Conservation (phyloP, 2,329 filamentous ascomycete genomes). For the Paecilomyces dactylethromorphus region DNA sequence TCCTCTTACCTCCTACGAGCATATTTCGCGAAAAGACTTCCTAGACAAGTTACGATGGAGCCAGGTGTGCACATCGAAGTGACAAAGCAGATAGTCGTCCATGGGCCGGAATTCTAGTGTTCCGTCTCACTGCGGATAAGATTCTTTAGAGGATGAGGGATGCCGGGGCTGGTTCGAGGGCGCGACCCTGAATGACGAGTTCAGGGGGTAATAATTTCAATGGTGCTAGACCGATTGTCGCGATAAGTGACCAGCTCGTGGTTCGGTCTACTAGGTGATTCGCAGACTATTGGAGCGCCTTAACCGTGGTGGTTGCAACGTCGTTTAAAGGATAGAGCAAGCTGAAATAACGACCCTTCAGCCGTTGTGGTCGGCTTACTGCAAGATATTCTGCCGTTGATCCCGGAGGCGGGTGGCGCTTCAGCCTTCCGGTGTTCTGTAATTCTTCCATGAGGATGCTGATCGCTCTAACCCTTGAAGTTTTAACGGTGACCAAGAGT, state of each 20-base stretch:
- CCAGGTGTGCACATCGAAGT: not conserved
- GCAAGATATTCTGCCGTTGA: not conserved
- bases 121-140: not conserved
- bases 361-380: not conserved
- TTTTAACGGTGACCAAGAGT: not conserved
- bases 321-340: not conserved
- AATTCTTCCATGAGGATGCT: not conserved
- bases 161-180: not conserved
- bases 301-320: not conserved
- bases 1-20: not conserved
- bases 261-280: not conserved
- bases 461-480: not conserved
- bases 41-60: not conserved
- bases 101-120: not conserved
- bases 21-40: not conserved
- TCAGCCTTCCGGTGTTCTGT: not conserved
- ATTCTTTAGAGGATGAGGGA: not conserved
- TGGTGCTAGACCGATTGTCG: not conserved
- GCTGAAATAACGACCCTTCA: not conserved
- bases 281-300: not conserved
- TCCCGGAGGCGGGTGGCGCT: not conserved
- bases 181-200: not conserved
- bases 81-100: not conserved
- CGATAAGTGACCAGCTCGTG: not conserved
- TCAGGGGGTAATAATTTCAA: not conserved